Evolutionary conservation across 306 rosid genomes (phyloP).

Genomic region (Neltuma alba): DNA sequence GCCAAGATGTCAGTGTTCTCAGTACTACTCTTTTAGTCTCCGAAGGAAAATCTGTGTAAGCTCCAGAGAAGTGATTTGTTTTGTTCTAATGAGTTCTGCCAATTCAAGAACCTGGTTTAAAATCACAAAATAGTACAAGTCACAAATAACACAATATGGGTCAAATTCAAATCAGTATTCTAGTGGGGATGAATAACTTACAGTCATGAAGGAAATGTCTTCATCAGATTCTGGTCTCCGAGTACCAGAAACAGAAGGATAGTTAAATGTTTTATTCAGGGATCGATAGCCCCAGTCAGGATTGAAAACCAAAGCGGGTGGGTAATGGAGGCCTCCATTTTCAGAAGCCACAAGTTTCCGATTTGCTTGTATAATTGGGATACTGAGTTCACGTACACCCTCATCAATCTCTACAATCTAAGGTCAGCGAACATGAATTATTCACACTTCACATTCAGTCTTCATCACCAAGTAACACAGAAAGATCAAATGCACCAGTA

Average conservation of each 20-base stretch:
- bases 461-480: background rate
- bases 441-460: background rate
- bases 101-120: constrained; percentile 69
- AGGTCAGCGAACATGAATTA: background rate
- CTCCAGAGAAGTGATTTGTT: constrained; percentile 74
- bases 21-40: constrained; percentile 65
- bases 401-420: constrained; percentile 52
- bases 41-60: constrained; percentile 63
- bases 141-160: constrained; percentile 16
- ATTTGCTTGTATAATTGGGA: constrained; percentile 48
- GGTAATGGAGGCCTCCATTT: constrained; percentile 54
- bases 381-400: constrained; percentile 45
- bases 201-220: constrained; percentile 75
- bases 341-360: constrained; percentile 49
- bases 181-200: constrained; percentile 39
- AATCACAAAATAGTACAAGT: background rate
- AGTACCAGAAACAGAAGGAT: constrained; percentile 45
- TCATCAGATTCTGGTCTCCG: constrained; percentile 66
- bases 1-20: constrained; percentile 23
- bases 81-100: constrained; percentile 66
- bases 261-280: constrained; percentile 41
- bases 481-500: background rate
- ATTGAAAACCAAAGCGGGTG: constrained; percentile 50
- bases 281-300: constrained; percentile 29
- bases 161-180: constrained; percentile 26